Evolutionary conservation across 2,329 filamentous ascomycete species (phyloP).

Genomic region (Botryotinia convoluta): DNA sequence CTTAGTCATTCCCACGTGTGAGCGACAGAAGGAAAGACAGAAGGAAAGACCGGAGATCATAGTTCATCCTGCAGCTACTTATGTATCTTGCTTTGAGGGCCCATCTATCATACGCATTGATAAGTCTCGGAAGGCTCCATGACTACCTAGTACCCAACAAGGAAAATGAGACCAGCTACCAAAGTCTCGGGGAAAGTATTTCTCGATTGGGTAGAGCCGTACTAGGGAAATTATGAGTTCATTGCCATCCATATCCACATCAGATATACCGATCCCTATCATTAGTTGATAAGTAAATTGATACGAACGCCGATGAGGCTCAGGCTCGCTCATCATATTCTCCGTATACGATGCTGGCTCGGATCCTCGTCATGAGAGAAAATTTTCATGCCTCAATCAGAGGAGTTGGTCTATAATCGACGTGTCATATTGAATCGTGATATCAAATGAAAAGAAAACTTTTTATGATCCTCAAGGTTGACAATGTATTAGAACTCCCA

Average conservation of each 20-base stretch:
- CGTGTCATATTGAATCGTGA: neutral
- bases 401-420: neutral
- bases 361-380: neutral
- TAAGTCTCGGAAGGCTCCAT: conserved; percentile 2
- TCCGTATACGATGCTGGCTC: neutral
- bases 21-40: neutral
- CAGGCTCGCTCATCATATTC: conserved; percentile 9
- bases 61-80: neutral
- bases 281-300: conserved; percentile 11
- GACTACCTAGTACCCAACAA: conserved; percentile 8
- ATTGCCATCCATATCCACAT: neutral
- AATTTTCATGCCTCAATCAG: neutral
- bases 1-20: conserved; percentile 20
- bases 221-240: neutral
- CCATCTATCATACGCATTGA: conserved; percentile 5
- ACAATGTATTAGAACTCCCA: neutral
- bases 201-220: neutral
- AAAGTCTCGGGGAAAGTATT: conserved; percentile 6
- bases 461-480: neutral
- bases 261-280: conserved; percentile 10
- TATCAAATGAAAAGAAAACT: neutral
- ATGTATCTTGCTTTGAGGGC: neutral
- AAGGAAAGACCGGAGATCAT: conserved; percentile 8
- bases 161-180: conserved; percentile 6
- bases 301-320: conserved; percentile 17